These are phyloP conservation scores for Cytospora mali DNA, from an alignment of 2,329 filamentous ascomycete genomes.

Conservation along the genomic window DNA sequence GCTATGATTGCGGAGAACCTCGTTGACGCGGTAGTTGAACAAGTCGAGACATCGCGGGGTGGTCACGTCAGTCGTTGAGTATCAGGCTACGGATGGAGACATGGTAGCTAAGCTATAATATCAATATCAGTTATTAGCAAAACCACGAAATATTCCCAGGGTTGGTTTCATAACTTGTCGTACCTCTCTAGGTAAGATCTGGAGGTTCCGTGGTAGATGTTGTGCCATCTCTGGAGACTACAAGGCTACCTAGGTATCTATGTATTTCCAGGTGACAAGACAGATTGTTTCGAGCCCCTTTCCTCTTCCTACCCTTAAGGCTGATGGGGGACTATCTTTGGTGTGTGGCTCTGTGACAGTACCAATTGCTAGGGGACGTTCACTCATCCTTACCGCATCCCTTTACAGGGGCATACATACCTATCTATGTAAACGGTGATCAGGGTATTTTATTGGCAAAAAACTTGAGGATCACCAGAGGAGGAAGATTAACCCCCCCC, in stretches of 20 bases:
- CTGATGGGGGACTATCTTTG: too few species aligned
- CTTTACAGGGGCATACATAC: background rate
- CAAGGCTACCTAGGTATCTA: too few species aligned
- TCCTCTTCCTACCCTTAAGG: background rate
- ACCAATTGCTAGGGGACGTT: background rate
- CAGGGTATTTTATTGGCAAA: background rate
- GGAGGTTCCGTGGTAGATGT: background rate
- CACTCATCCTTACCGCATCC: background rate
- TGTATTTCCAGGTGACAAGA: background rate
- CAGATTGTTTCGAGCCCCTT: background rate
- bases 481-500: too few species aligned
- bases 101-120: background rate
- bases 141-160: background rate
- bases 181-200: background rate
- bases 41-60: background rate
- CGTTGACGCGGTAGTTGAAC: conserved; percentile 5
- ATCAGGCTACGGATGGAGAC: background rate
- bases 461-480: background rate
- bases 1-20: conserved; percentile 29
- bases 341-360: background rate
- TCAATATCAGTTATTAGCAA: background rate
- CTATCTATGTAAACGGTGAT: background rate
- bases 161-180: background rate
- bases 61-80: background rate
- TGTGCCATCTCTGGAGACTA: too few species aligned